These are phyloP conservation scores for Nicotiana noctiflora DNA, from an alignment of 257 asterid genomes.

Conservation along the genomic window DNA sequence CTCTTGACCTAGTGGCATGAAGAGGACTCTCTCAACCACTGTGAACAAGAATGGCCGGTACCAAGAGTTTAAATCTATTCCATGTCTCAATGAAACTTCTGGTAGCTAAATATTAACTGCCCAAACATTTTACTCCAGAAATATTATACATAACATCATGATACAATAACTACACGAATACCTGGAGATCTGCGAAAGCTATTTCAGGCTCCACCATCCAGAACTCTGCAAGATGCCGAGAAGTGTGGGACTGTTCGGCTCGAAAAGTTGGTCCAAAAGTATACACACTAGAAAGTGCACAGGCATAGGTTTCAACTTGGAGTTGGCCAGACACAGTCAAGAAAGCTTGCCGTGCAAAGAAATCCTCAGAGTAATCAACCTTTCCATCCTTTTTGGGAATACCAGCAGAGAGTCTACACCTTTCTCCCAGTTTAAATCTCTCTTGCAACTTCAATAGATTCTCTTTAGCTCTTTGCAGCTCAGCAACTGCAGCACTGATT, in stretches of 20 bases:
- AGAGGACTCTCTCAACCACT: too few species aligned
- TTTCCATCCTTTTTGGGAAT: conserved; percentile 76
- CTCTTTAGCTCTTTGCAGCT: conserved; percentile 73
- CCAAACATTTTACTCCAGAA: background rate
- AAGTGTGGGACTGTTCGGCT: conserved; percentile 90
- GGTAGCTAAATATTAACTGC: background rate
- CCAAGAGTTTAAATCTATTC: background rate
- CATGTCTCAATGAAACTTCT: background rate
- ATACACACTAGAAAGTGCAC: conserved; percentile 86
- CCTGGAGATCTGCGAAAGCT: conserved; percentile 90
- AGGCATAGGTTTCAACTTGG: conserved; percentile 91
- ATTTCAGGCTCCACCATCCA: conserved; percentile 99
- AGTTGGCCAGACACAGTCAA: conserved; percentile 96
- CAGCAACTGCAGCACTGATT: conserved; percentile 56
- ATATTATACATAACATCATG: background rate
- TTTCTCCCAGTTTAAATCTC: conserved; percentile 51
- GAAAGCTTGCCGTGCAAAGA: conserved; percentile 87
- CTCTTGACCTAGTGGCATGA: too few species aligned
- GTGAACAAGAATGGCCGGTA: too few species aligned
- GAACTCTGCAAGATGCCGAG: conserved; percentile 93
- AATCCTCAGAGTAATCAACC: conserved; percentile 75
- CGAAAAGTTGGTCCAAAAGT: conserved; percentile 97
- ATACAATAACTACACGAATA: conserved; percentile 12
- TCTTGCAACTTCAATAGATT: conserved; percentile 48
- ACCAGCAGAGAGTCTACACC: conserved; percentile 52